A percentile compares a stretch with the other conserved stretches of the same genome.
Evolutionary conservation across 1,284 basidiomycete species (phyloP).

Genomic region (Cutaneotrichosporon sp.): DNA sequence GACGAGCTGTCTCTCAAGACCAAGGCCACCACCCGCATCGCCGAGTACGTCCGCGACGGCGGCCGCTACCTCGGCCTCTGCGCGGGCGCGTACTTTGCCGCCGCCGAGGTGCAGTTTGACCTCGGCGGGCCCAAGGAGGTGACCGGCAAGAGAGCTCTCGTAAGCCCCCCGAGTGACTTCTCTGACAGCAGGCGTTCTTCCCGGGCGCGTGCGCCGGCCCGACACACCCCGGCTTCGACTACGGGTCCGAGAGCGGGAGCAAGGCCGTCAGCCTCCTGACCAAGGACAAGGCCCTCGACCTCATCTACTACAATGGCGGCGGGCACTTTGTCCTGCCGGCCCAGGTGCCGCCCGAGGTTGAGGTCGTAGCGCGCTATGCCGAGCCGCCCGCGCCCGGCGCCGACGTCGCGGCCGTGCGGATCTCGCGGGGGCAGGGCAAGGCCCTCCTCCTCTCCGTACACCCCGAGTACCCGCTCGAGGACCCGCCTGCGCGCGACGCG

Average conservation of each 20-base stretch:
- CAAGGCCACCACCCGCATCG: slow-evolving; percentile 58
- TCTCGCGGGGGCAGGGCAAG: slow-evolving; percentile 61
- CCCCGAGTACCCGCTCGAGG: slow-evolving; percentile 63
- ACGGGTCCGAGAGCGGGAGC: slow-evolving; percentile 57
- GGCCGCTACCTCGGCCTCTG: slow-evolving; percentile 70
- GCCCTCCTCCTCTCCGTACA: slow-evolving; percentile 65
- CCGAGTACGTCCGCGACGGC: slow-evolving; percentile 66
- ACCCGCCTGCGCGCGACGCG: slow-evolving; percentile 55
- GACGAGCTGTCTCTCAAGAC: slow-evolving; percentile 54
- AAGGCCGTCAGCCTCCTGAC: slow-evolving; percentile 49
- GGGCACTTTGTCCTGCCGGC: slow-evolving; percentile 57
- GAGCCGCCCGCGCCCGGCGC: slow-evolving; percentile 31
- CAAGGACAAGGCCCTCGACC: slow-evolving; percentile 36
- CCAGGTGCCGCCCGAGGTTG: slow-evolving; percentile 33
- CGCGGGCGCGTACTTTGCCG: slow-evolving; percentile 62
- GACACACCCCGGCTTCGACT: slow-evolving; percentile 61
- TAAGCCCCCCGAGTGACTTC: slow-evolving; percentile 28
- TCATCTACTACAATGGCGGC: slow-evolving; percentile 62
- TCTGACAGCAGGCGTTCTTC: slow-evolving; percentile 57
- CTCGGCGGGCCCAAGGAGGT: slow-evolving; percentile 58
- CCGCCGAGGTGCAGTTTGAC: slow-evolving; percentile 57
- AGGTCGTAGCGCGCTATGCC: slow-evolving; percentile 55
- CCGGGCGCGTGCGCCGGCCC: slow-evolving; percentile 61
- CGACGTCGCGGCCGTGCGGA: slow-evolving; percentile 60
- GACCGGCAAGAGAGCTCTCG: slow-evolving; percentile 58